Conservation (phyloP, 208 protist species). For the Zelonia costaricensis region DNA sequence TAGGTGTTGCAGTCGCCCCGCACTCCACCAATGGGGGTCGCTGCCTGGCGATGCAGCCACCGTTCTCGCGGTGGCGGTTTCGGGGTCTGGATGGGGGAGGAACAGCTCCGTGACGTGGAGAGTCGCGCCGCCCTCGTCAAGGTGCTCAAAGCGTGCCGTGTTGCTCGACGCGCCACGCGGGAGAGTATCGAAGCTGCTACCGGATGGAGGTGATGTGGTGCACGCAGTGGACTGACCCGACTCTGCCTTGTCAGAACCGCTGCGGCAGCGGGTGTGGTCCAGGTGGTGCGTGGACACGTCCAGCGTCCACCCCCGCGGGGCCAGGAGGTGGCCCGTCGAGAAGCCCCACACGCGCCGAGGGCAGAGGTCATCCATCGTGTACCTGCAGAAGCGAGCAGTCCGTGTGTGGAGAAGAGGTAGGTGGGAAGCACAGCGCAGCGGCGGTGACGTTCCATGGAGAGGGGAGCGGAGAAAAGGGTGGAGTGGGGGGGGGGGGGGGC, state of each 20-base stretch:
- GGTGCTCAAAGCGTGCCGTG: conserved; percentile 48
- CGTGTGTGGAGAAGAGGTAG: no score
- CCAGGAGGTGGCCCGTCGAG: conserved; percentile 48
- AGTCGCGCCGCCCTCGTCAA: conserved; percentile 25
- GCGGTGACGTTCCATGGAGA: no score
- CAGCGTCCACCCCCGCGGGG: conserved; percentile 52
- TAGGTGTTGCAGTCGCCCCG: conserved; percentile 7
- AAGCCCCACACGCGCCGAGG: conserved; percentile 44
- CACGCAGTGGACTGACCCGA: not conserved
- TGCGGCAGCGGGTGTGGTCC: conserved; percentile 9
- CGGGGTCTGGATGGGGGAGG: conserved; percentile 14
- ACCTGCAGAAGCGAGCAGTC: no score
- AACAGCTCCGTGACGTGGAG: conserved; percentile 70
- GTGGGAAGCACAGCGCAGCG: no score
- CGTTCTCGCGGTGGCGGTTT: not conserved
- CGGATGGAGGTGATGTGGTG: no score
- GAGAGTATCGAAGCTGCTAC: not conserved
- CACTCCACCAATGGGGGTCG: not conserved
- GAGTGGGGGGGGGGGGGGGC: no score
- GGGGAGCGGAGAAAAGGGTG: no score
- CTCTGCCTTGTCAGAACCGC: conserved; percentile 2
- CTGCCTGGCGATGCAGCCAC: not conserved
- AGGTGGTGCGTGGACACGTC: conserved; percentile 57
- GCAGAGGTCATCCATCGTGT: conserved; percentile 32
- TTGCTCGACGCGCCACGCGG: conserved; percentile 32